Evolutionary conservation across 768 basidiomycete species (phyloP).

Genomic region (Boletus reticulatus): DNA sequence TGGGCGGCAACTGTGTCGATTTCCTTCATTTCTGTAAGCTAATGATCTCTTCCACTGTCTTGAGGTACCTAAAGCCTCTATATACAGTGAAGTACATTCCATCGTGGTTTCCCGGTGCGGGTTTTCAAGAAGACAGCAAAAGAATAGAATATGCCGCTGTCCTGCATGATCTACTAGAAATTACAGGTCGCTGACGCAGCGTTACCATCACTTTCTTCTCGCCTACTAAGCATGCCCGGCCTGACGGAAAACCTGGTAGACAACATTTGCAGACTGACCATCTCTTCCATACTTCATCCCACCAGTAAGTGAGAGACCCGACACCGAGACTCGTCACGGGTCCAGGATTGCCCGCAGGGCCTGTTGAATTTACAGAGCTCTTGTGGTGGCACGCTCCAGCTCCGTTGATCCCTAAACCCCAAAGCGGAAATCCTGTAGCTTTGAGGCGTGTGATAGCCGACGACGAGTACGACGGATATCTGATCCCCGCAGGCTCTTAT

Average conservation of each 20-base stretch:
- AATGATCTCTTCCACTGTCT: not conserved
- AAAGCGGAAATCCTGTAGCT: not conserved
- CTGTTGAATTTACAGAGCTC: slow-evolving; percentile 25
- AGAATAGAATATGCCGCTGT: not conserved
- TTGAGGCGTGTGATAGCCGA: slow-evolving; percentile 5
- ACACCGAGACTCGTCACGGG: too few relatives aligned
- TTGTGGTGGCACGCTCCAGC: slow-evolving; percentile 19
- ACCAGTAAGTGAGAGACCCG: too few relatives aligned
- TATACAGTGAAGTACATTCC: not conserved
- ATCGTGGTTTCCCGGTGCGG: not conserved
- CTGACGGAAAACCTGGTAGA: slow-evolving; percentile 15
- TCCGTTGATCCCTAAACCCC: not conserved
- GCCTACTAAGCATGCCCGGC: slow-evolving; percentile 4
- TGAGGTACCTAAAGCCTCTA: not conserved
- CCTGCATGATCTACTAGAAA: not conserved
- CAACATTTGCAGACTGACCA: slow-evolving; percentile 18
- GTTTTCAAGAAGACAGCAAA: not conserved
- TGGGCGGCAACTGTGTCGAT: slow-evolving; percentile 14
- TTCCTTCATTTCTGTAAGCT: not conserved
- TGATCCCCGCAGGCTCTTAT: slow-evolving; percentile 17
- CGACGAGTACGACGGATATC: slow-evolving; percentile 19
- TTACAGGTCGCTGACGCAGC: slow-evolving; percentile 16
- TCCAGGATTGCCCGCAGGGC: too few relatives aligned
- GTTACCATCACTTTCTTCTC: slow-evolving; percentile 12
- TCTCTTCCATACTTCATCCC: slow-evolving; percentile 30